Base-by-base conservation (phyloP, 495 filamentous ascomycete species). In the Penicillium goetzii region DNA sequence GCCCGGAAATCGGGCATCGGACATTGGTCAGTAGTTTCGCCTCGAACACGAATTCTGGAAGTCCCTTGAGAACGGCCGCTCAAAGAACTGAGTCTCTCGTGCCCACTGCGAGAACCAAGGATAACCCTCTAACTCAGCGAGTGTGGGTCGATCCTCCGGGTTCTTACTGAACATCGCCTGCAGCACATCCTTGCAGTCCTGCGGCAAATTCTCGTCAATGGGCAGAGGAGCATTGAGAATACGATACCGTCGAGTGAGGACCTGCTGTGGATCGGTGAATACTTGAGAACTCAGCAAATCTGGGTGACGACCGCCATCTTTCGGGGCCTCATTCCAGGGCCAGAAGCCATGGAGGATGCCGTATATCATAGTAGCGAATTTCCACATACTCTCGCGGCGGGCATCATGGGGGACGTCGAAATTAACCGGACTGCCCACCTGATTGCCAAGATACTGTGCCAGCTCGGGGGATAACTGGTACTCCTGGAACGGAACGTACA, bases 41-140 rank as follows among this genome's bases (percentile, higher is more conserved):
- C n/a, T 32, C 9, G 15, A 15, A 26, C 2, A 38, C 14, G 30
- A 5, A 9, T n/a, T 7, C 30, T 33, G 40, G 14, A 61, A 65
- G 8, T 51, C 45, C 12, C 54, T 26, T 7, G 60, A 55, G 15
- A 58, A 55, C 8, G 66, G 69, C 23, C 69, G 58, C 36, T 60
- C 58, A 49, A 56, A 67, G 38, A 67, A 19, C 26, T 56, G 38
- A 52, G 54, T 60, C 41, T 54, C 59, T 38, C 55, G 38, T 5
- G 34, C 33, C 71, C 67, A 73, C n/a, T 66, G 64, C 4, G 53
- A 43, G 41, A 73, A 73, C 70, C 74, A 76, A 23, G 67, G 60
- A 32, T 64, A 67, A 4, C 57, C 36, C 3, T 26, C 33, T 60
- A 74, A 14, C 33, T 63, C 58, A 19, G 56, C 40, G 11, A 75